phyloP scores from a whole-genome alignment of 2,329 filamentous ascomycete species.

The Teratosphaeria nubilosa region DNA sequence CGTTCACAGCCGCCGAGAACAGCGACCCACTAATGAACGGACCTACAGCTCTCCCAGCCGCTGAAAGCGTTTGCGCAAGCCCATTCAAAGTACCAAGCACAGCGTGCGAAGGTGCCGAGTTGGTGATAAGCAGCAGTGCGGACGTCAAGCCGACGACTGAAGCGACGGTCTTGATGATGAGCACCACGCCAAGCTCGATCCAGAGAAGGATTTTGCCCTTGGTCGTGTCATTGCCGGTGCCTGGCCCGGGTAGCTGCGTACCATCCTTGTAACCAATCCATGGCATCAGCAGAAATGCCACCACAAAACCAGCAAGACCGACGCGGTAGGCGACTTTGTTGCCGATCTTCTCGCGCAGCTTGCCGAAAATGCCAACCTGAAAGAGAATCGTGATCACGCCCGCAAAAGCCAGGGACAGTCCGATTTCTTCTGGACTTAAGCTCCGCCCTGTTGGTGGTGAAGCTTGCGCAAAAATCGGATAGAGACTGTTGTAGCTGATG shows the following conservation, averaged over 20 bases:
- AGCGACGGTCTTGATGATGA: constrained; percentile 83
- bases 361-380: constrained; percentile 76
- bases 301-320: constrained; percentile 66
- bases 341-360: constrained; percentile 65
- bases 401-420: constrained; percentile 73
- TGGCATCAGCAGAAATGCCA: constrained; percentile 80
- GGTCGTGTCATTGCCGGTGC: constrained; percentile 39
- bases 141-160: constrained; percentile 83
- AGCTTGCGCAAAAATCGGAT: constrained; percentile 81
- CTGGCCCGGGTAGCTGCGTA: constrained; percentile 22
- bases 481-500: constrained; percentile 89
- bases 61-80: constrained; percentile 85
- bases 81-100: constrained; percentile 87
- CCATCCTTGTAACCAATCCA: constrained; percentile 71
- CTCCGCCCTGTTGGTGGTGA: constrained; percentile 64
- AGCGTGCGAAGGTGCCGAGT: constrained; percentile 75
- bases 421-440: constrained; percentile 70
- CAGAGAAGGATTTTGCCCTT: constrained; percentile 61
- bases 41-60: constrained; percentile 76
- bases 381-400: constrained; percentile 80
- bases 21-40: constrained; percentile 81
- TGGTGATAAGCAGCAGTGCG: constrained; percentile 83
- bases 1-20: constrained; percentile 65
- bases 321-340: constrained; percentile 77
- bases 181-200: constrained; percentile 64